phyloP scores from a whole-genome alignment of 169 alveolate genomes.

The Condylostoma magnum region DNA sequence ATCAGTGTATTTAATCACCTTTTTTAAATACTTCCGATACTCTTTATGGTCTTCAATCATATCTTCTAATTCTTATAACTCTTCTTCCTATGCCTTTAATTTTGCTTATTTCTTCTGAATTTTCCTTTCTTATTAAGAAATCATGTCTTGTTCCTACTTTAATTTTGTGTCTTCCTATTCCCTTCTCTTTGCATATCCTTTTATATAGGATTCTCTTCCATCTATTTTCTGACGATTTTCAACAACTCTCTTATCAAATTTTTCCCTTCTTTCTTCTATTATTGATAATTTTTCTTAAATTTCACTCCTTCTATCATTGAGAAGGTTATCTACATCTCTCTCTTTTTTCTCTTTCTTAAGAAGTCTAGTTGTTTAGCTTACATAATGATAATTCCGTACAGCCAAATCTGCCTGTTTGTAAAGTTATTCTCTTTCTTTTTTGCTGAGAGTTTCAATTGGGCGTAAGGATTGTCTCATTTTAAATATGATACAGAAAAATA shows the following conservation, averaged over 20 bases:
- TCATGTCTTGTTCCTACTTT: slow-evolving; percentile 16
- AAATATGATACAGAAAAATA: too few species aligned
- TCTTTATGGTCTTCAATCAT: neutral
- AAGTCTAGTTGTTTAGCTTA: slow-evolving; percentile 19
- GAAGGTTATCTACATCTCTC: neutral
- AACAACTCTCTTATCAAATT: neutral
- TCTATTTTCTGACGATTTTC: slow-evolving; percentile 7
- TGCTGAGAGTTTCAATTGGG: neutral
- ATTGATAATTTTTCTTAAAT: neutral
- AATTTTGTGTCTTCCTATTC: slow-evolving; percentile 19
- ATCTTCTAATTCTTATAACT: slow-evolving; percentile 20
- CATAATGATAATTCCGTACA: slow-evolving; percentile 1
- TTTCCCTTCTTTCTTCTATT: slow-evolving; percentile 1
- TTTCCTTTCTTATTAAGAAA: slow-evolving; percentile 1
- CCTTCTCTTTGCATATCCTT: neutral
- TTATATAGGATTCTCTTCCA: neutral
- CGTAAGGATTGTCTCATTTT: too few species aligned
- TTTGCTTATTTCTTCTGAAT: neutral
- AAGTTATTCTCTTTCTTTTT: slow-evolving; percentile 13
- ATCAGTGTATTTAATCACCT: slow-evolving; percentile 8
- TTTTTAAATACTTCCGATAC: slow-evolving; percentile 15
- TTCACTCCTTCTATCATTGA: neutral
- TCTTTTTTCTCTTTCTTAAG: slow-evolving; percentile 30
- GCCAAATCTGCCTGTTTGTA: neutral
- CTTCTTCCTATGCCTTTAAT: neutral